Percentiles rank a stretch among this genome's conserved stretches.
Evolutionary conservation across 805 yeast genomes (phyloP).

Genomic region (Starmerella geochares): DNA sequence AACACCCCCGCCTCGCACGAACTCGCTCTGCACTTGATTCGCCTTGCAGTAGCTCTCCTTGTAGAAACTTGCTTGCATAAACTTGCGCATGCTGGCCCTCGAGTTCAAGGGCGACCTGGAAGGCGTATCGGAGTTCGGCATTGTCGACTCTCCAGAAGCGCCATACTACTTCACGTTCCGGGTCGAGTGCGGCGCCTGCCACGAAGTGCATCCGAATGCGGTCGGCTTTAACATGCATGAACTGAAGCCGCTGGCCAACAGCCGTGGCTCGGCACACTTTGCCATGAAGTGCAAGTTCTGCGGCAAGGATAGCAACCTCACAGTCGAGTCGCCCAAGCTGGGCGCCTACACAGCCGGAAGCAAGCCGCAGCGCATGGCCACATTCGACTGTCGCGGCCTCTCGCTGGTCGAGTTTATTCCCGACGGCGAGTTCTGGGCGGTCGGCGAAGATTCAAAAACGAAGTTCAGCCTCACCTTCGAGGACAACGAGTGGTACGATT

Average conservation of each 20-base stretch:
- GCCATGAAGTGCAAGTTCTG: conserved; percentile 68
- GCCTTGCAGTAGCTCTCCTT: too few relatives aligned
- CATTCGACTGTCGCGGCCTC: conserved; percentile 78
- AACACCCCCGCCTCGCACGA: too few relatives aligned
- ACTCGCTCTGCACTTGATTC: too few relatives aligned
- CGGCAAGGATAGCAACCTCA: conserved; percentile 33
- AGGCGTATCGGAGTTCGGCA: conserved; percentile 47
- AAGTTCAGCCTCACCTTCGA: conserved; percentile 58
- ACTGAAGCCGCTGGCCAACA: conserved; percentile 41
- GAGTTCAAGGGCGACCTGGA: conserved; percentile 39
- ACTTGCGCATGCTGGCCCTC: conserved; percentile 29
- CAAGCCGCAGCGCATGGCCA: conserved; percentile 42
- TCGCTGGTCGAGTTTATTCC: conserved; percentile 62
- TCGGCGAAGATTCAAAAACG: conserved; percentile 43
- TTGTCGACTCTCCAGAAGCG: conserved; percentile 46
- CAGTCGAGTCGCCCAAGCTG: conserved; percentile 25
- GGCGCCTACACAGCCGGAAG: conserved; percentile 29
- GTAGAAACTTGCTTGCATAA: background rate
- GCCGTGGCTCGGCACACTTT: conserved; percentile 76
- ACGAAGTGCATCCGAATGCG: conserved; percentile 63
- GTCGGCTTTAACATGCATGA: conserved; percentile 57
- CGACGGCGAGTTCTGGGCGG: conserved; percentile 28
- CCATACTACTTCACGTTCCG: conserved; percentile 72
- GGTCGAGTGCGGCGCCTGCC: conserved; percentile 67
- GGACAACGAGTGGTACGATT: conserved; percentile 90